These are phyloP conservation scores for Actinomortierella ambigua DNA, from an alignment of 371 early-diverging fungal species.

Conservation along the genomic window DNA sequence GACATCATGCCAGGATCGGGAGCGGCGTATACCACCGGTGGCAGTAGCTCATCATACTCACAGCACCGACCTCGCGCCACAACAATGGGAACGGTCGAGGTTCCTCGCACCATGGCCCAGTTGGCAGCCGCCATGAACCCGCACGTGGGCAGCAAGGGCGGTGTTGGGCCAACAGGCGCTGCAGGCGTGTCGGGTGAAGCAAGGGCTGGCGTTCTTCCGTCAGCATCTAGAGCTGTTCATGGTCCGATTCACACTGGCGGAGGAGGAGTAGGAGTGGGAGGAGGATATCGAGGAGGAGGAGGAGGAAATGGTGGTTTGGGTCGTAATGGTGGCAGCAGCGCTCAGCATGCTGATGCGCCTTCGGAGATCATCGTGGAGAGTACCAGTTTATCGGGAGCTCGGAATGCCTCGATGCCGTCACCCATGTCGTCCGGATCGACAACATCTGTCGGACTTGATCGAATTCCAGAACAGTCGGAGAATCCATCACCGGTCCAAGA, in stretches of 20 bases:
- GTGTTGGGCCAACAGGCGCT: constrained; percentile 4
- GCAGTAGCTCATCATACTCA: constrained; percentile 10
- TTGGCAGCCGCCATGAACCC: constrained; percentile 41
- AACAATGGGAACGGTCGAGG: constrained; percentile 43
- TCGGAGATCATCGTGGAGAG: too few species aligned
- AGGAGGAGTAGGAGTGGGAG: neutral
- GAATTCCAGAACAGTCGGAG: too few species aligned
- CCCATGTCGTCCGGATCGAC: too few species aligned
- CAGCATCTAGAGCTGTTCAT: too few species aligned
- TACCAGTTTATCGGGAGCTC: too few species aligned
- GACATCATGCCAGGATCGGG: too few species aligned
- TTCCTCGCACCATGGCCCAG: constrained; percentile 44
- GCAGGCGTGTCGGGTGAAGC: neutral
- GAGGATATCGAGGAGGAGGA: neutral
- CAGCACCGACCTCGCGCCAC: constrained; percentile 32
- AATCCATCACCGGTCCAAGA: too few species aligned
- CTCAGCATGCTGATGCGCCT: neutral
- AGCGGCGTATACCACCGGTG: too few species aligned
- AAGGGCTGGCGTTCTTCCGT: too few species aligned
- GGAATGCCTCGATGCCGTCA: too few species aligned
- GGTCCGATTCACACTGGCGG: too few species aligned
- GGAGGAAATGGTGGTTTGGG: neutral
- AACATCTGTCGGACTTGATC: too few species aligned
- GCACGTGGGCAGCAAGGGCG: constrained; percentile 7
- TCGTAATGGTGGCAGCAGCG: neutral